Evolutionary conservation across 768 basidiomycete species (phyloP).

Genomic region (Kwoniella newhampshirensis): DNA sequence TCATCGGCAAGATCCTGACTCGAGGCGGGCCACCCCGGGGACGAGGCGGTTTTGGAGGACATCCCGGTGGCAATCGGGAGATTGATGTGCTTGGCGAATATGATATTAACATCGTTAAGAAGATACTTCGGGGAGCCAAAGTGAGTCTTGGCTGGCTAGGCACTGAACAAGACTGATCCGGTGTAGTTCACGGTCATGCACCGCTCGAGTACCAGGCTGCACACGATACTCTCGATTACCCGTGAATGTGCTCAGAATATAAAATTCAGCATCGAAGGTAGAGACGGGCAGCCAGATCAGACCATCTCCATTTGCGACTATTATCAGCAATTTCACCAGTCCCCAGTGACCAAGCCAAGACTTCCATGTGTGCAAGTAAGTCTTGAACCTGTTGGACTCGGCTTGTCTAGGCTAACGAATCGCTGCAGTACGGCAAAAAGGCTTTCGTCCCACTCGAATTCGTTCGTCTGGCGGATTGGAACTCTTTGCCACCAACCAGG

Average conservation of each 20-base stretch:
- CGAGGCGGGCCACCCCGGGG: conserved; percentile 19
- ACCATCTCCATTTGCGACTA: conserved; percentile 40
- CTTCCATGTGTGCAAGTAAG: conserved; percentile 50
- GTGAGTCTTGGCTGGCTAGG: conserved; percentile 14
- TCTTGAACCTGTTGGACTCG: background rate
- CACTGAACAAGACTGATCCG: background rate
- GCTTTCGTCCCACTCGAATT: conserved; percentile 51
- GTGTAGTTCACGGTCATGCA: conserved; percentile 47
- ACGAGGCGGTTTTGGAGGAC: conserved; percentile 16
- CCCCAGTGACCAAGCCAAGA: conserved; percentile 39
- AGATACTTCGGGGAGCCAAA: conserved; percentile 37
- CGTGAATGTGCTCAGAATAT: conserved; percentile 36
- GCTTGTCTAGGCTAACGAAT: background rate
- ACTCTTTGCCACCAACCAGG: conserved; percentile 47
- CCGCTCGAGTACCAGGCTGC: conserved; percentile 31
- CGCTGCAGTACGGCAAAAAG: conserved; percentile 44
- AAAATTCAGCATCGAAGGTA: conserved; percentile 39
- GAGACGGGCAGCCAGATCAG: conserved; percentile 34
- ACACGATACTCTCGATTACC: conserved; percentile 45
- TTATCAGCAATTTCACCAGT: conserved; percentile 35
- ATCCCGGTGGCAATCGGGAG: background rate
- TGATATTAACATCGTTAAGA: conserved; percentile 34
- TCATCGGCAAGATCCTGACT: conserved; percentile 45
- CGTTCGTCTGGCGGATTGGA: conserved; percentile 45
- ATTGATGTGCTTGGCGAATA: conserved; percentile 15